Evolutionary conservation across 2,329 filamentous ascomycete species (phyloP).

Genomic region (Endoconidiophora laricicola): DNA sequence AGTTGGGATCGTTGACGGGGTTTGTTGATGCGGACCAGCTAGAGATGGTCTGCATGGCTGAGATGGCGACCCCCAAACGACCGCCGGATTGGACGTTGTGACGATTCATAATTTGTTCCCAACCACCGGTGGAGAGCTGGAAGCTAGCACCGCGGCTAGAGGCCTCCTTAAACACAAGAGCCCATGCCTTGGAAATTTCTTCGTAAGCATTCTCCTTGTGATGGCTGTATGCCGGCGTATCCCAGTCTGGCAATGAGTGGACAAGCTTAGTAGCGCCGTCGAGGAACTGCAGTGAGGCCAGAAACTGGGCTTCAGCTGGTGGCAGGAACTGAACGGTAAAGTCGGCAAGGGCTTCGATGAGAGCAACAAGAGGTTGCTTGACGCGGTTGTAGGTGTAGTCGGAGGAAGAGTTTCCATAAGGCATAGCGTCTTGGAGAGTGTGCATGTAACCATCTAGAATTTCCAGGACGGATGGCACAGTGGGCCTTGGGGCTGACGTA

Average conservation of each 20-base stretch:
- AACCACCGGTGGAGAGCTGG: constrained; percentile 72
- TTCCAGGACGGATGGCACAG: constrained; percentile 60
- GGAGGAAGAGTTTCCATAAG: constrained; percentile 67
- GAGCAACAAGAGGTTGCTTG: constrained; percentile 57
- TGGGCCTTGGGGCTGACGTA: constrained; percentile 70
- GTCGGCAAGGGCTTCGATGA: constrained; percentile 80
- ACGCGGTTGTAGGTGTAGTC: constrained; percentile 95
- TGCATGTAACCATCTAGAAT: constrained; percentile 72
- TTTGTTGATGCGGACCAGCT: constrained; percentile 40
- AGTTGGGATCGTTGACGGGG: constrained; percentile 27
- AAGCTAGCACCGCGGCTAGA: constrained; percentile 85
- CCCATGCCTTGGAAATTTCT: constrained; percentile 88
- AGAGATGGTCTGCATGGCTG: constrained; percentile 55
- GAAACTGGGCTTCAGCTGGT: constrained; percentile 72
- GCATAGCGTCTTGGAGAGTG: constrained; percentile 61
- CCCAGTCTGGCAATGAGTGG: constrained; percentile 80
- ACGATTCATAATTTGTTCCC: constrained; percentile 74
- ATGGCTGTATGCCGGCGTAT: constrained; percentile 70
- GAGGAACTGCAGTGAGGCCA: constrained; percentile 69
- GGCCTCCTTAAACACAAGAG: constrained; percentile 75
- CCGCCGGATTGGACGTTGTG: constrained; percentile 80
- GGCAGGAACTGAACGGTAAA: constrained; percentile 94
- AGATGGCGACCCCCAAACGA: constrained; percentile 62
- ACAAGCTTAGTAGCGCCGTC: constrained; percentile 83
- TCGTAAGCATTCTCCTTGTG: constrained; percentile 95